Evolutionary conservation across 495 filamentous ascomycete genomes (phyloP), one percentile per base, ranked within the genome.

Genomic region (Pseudevernia furfuracea): DNA sequence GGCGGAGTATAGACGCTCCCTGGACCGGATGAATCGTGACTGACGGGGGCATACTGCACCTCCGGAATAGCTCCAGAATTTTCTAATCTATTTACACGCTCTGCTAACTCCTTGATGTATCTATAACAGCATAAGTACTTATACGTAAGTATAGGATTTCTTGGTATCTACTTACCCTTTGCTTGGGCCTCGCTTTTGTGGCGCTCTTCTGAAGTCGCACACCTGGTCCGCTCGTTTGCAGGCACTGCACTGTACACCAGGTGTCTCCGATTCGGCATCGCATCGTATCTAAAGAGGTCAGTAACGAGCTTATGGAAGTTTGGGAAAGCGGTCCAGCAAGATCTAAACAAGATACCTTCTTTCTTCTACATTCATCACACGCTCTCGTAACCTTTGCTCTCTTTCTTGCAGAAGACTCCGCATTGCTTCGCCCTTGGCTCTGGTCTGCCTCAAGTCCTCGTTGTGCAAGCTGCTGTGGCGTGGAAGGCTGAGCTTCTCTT

Each of bases 81-180:
- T 67, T 97, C 93, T 30, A 97, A 86, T 2, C 83, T 86, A 66
- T 93, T 85, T 58, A 97, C 82, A 37, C 93, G 82, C 68, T 96
- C 92, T 39, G 92, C 91, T 3, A 97, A 82, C 72, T 97, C 93
- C 72, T 97, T 97, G 72, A 97, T 97, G 70, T 97, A 97, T 0
- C 89, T 93, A 70, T 39, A 58, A 52, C 36, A n/a, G 52, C 57
- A 65, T 60, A 48, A 71, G 62, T 53, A 63, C 53, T 6, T 58
- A 43, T 43, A 56, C 15, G 52, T 46, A 21, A 36, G 36, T 23
- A 8, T 11, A 32, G 23, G 1, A 2, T 25, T 4, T 30, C n/a
- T 23, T 43, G 28, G 30, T 43, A 15, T 11, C 19, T 9, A 63
- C 82, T 67, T 82, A 91, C 86, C 93, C 93, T 85, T 97, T 97